Base-by-base conservation (phyloP, 106 monocot species). In the Dactylorhiza incarnata region DNA sequence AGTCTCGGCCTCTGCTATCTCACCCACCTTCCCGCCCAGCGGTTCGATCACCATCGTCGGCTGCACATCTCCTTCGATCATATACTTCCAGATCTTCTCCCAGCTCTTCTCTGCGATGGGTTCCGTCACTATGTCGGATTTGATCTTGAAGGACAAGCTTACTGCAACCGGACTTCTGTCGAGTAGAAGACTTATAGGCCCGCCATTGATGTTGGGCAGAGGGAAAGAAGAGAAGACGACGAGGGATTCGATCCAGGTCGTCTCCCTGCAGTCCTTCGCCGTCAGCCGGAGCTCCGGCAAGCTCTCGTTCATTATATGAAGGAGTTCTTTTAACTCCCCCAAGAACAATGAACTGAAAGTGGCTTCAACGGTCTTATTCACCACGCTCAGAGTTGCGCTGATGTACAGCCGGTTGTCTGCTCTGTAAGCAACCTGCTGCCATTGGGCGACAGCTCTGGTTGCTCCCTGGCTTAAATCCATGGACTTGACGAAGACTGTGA, bases 161-260 rank as follows among this genome's bases (percentile, higher is more conserved):
- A 66, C n/a, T 6, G 71, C 62, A 1, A 49, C n/a, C 5, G 26
- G 1, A 5, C 17, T 51, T 52, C 78, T 75, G 6, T 78, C 58
- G 13, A 83, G 49, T 7, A 85, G 44, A 61, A 48, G 17, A 13
- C 74, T 73, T 13, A 79, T 2, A 12, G 82, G 75, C 24, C 14
- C 55, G 2, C 50, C 59, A 12, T 12, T 47, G 2, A 22, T 10
- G 20, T 59, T 52, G 14, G 7, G 26, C 3, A 11, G 9, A 5
- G 62, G 48, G 22, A 58, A 74, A n/a, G 68, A 52, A 0, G 77
- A 75, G 75, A 78, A 86, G 70, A 79, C 59, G 15, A 83, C 15
- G 0, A 58, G 12, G 5, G 83, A 82, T 13, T 85, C n/a, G 15
- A 87, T 66, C 87, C 90, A 90, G 44, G 63, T 83, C 87, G 85